phyloP scores from a whole-genome alignment of 73 alveolate genomes.

The Paramecium pentaurelia region DNA sequence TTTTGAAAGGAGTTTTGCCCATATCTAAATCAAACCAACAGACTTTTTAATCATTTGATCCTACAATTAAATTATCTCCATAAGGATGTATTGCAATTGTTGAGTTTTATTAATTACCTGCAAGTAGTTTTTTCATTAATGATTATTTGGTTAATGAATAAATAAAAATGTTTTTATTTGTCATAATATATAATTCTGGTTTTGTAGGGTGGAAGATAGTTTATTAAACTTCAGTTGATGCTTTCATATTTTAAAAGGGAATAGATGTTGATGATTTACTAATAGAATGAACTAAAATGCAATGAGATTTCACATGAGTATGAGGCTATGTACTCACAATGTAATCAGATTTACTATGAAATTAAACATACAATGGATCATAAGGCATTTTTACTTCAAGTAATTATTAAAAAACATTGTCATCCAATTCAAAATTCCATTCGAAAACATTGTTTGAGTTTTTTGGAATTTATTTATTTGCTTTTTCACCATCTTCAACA shows the following conservation, averaged over 20 bases:
- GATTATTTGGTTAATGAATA: conserved; percentile 91
- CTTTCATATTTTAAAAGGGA: conserved; percentile 91
- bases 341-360: conserved; percentile 95
- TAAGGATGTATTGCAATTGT: conserved; percentile 87
- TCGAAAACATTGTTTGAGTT: not conserved
- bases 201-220: conserved; percentile 92
- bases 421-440: conserved; percentile 38
- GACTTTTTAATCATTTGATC: conserved; percentile 93
- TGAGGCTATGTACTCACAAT: conserved; percentile 90
- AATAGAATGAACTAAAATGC: conserved; percentile 88
- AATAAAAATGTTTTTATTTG: conserved; percentile 86
- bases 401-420: not conserved
- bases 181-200: conserved; percentile 91
- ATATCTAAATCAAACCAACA: conserved; percentile 96
- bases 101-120: conserved; percentile 87
- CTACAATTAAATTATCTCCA: conserved; percentile 94
- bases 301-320: conserved; percentile 72
- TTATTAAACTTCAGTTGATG: conserved; percentile 76
- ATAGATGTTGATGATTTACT: conserved; percentile 85
- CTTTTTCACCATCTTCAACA: not conserved
- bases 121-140: conserved; percentile 77
- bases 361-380: conserved; percentile 64
- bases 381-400: conserved; percentile 36
- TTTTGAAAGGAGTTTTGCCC: conserved; percentile 90
- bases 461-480: not conserved